Evolutionary conservation across 768 basidiomycete genomes (phyloP), one percentile per base, ranked within the genome.

Genomic region (Boletus subparvulus): DNA sequence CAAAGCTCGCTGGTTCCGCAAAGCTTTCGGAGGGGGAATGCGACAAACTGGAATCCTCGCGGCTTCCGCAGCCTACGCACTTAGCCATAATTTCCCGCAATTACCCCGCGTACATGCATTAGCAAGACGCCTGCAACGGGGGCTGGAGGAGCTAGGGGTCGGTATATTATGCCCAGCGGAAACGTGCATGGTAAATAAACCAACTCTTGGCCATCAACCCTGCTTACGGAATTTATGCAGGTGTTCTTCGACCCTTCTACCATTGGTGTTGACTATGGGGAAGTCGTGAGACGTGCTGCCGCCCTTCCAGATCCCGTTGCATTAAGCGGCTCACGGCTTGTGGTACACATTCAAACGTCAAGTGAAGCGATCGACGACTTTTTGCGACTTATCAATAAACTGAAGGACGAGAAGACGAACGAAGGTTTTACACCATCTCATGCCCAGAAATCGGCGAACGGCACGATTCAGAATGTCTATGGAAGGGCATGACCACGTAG

Each of bases 1-100:
- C 8, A 83, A 83, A 64, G 94, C 93, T 0, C 82, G 87, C 11
- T 86, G 90, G 85, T 91, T 98, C 77, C 81, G 95, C 53, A 98
- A 98, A 75, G 79, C 92, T 19, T 94, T 98, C 61, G 97, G 96
- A 48, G 95, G 93, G 39, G 94, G 93, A 37, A 93, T 98, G 86
- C 83, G 97, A 35, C 96, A 99, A 74, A 93, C 86, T 17, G 95
- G 96, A 51, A 75, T 88, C 45, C 80, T 98, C 44, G 85, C 92
- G 9, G 93, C 86, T 6, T 84, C 84, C 10, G 92, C 90, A 11
- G 90, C 92, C 17, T 94, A 91, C 66, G 92, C 93, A 13, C 77
- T 98, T 46, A 86, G 86, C 9, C 73, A 93, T 73, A 88, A 95
- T 70, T 92, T 97, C 69, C 81, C 88, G 0, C 80, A 84, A 60